Percentiles rank a stretch among this genome's conserved stretches.
Evolutionary conservation across 129 eudicot species (phyloP).

Genomic region (Chrysanthemum seticuspe): DNA sequence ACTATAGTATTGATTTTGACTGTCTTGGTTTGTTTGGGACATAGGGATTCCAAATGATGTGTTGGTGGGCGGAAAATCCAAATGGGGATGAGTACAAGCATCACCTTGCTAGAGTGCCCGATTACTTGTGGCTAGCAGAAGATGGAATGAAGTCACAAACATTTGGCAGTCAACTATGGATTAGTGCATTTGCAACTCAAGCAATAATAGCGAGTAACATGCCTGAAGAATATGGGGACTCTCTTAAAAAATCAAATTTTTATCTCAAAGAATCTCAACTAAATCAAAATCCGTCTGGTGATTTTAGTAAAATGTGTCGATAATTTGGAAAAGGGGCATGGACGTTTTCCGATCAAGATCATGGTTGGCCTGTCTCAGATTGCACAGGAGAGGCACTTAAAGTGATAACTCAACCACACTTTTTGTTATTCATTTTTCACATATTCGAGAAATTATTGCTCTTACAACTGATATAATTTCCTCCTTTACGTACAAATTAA

Average conservation of each 20-base stretch:
- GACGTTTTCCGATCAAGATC: slow-evolving; percentile 36
- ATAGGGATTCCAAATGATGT: slow-evolving; percentile 76
- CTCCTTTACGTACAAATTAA: slow-evolving; percentile 53
- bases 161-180: slow-evolving; percentile 73
- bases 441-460: neutral
- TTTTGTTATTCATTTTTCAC: neutral
- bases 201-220: slow-evolving; percentile 60
- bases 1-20: too few relatives aligned
- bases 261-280: slow-evolving; percentile 66
- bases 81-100: slow-evolving; percentile 57
- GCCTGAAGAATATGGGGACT: slow-evolving; percentile 72
- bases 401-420: neutral
- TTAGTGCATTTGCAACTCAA: slow-evolving; percentile 51
- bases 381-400: neutral
- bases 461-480: slow-evolving; percentile 22
- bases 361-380: too few relatives aligned
- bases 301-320: slow-evolving; percentile 46
- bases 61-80: slow-evolving; percentile 74
- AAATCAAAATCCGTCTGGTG: slow-evolving; percentile 49
- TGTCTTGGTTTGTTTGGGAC: neutral
- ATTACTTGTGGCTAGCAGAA: slow-evolving; percentile 74
- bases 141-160: slow-evolving; percentile 75
- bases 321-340: slow-evolving; percentile 69
- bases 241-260: slow-evolving; percentile 60
- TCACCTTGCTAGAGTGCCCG: slow-evolving; percentile 70